Conservation (phyloP, 2,329 filamentous ascomycete species). For the Onygenales sp. region DNA sequence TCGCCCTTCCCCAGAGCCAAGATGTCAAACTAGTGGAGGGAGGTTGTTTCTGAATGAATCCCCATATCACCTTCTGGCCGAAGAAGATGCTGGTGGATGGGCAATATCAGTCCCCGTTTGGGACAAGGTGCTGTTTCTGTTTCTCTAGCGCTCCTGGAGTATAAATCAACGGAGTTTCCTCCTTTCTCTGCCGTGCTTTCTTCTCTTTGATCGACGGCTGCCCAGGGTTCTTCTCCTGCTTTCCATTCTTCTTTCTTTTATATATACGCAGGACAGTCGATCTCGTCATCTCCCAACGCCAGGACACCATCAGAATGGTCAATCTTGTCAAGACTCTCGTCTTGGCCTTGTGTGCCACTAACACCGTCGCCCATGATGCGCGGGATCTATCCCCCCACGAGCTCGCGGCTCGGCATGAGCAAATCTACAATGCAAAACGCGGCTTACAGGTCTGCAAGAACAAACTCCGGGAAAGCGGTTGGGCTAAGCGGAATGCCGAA, state of each 20-base stretch:
- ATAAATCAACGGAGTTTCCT: background rate
- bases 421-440: constrained; percentile 25
- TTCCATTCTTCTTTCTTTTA: background rate
- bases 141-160: no score
- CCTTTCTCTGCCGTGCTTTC: background rate
- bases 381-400: background rate
- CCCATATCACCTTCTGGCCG: no score
- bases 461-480: constrained; percentile 35
- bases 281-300: background rate
- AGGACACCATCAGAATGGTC: background rate
- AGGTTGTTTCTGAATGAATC: no score
- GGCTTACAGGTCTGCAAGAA: constrained; percentile 35
- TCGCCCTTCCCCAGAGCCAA: no score
- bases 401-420: constrained; percentile 15
- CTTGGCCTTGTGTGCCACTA: background rate
- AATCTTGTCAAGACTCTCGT: background rate
- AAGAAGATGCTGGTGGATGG: no score
- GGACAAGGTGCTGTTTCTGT: no score
- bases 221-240: background rate
- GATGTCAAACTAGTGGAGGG: no score
- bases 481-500: constrained; percentile 29
- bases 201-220: background rate
- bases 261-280: background rate
- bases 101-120: no score
- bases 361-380: background rate